phyloP scores from a whole-genome alignment of 257 asterid genomes.

The Nicotiana otophora region DNA sequence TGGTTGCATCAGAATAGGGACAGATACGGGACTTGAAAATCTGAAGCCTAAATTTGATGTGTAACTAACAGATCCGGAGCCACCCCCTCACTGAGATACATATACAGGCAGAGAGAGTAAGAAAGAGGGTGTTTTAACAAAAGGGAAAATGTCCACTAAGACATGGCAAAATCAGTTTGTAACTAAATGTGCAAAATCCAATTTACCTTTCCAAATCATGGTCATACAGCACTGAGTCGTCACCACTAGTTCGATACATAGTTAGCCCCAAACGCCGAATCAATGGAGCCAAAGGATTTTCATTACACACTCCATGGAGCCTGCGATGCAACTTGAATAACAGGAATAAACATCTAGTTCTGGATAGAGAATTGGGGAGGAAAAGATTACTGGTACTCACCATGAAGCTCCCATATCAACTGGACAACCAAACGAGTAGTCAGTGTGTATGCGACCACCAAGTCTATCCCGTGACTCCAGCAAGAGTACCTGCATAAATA shows the following conservation, averaged over 20 bases:
- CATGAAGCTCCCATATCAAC: slow-evolving; percentile 99
- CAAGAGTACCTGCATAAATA: slow-evolving; percentile 55
- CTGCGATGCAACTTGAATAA: slow-evolving; percentile 29
- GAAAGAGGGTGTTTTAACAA: not conserved
- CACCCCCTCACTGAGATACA: not conserved
- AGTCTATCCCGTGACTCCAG: slow-evolving; percentile 91
- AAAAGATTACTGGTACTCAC: slow-evolving; percentile 27
- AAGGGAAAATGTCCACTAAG: not conserved
- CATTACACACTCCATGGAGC: slow-evolving; percentile 97
- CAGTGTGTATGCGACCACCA: slow-evolving; percentile 94
- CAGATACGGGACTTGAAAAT: not conserved
- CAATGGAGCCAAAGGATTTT: slow-evolving; percentile 91
- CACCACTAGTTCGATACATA: slow-evolving; percentile 91
- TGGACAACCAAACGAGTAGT: slow-evolving; percentile 92
- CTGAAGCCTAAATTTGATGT: not conserved
- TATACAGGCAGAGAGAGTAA: not conserved
- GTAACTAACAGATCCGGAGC: not conserved
- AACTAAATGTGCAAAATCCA: not conserved
- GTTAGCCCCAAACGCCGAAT: slow-evolving; percentile 82
- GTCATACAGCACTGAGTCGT: slow-evolving; percentile 84
- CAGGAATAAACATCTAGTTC: slow-evolving; percentile 1
- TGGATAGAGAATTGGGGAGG: not conserved
- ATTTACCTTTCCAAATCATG: slow-evolving; percentile 94
- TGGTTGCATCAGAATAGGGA: not conserved
- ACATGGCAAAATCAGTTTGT: not conserved